A percentile compares a stretch with the other conserved stretches of the same genome.
phyloP scores from a whole-genome alignment of 805 yeast species.

The Candida argentea region DNA sequence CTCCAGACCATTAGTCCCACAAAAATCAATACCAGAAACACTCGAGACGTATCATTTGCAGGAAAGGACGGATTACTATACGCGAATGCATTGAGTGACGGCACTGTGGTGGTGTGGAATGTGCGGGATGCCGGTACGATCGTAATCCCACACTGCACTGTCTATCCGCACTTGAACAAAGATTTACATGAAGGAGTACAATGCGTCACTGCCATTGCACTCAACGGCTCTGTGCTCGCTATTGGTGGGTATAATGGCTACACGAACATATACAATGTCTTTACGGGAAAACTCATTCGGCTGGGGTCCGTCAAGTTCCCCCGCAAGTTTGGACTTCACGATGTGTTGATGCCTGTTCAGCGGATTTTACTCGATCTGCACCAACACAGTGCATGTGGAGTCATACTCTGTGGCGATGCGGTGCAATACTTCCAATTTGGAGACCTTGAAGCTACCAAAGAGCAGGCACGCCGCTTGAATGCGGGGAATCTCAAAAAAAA shows the following conservation, averaged over 20 bases:
- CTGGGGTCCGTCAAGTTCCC: slow-evolving; percentile 23
- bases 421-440: slow-evolving; percentile 42
- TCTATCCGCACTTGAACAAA: slow-evolving; percentile 15
- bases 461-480: slow-evolving; percentile 9
- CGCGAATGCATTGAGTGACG: slow-evolving; percentile 29
- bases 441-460: slow-evolving; percentile 5
- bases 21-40: slow-evolving; percentile 2
- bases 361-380: slow-evolving; percentile 17
- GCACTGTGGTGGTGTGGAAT: slow-evolving; percentile 33
- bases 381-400: slow-evolving; percentile 22
- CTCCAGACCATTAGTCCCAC: slow-evolving; percentile 10
- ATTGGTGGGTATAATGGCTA: slow-evolving; percentile 35
- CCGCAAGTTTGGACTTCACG: slow-evolving; percentile 12
- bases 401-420: slow-evolving; percentile 29
- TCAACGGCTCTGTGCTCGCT: slow-evolving; percentile 22
- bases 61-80: slow-evolving; percentile 34
- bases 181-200: slow-evolving; percentile 5
- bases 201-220: slow-evolving; percentile 16
- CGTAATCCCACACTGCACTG: slow-evolving; percentile 9
- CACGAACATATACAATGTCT: slow-evolving; percentile 30
- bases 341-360: slow-evolving; percentile 15
- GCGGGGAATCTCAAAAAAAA: slow-evolving; percentile 14
- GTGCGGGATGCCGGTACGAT: slow-evolving; percentile 18
- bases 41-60: slow-evolving; percentile 13
- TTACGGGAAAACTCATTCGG: slow-evolving; percentile 32